These are phyloP conservation scores for Pseudozyma thailandica DNA, from an alignment of 1,284 basidiomycete genomes.

Conservation along the genomic window DNA sequence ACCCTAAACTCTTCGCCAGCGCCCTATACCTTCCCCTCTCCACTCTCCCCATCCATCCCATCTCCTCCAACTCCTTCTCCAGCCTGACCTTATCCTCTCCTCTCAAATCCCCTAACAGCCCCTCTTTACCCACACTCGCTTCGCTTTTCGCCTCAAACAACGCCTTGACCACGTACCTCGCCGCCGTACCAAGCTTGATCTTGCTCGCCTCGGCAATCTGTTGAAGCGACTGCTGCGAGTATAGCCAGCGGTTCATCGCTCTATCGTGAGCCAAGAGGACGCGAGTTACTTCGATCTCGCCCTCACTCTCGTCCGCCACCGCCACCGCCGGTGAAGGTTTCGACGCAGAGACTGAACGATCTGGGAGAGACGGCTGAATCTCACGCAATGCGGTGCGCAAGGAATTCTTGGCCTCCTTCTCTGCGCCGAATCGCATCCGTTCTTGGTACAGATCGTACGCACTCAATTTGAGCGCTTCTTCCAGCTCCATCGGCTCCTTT, in stretches of 20 bases:
- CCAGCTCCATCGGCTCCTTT: constrained; percentile 10
- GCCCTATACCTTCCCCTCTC: constrained; percentile 1
- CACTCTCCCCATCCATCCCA: not conserved
- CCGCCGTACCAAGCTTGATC: constrained; percentile 30
- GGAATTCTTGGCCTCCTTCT: constrained; percentile 10
- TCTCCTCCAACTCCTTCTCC: constrained; percentile 9
- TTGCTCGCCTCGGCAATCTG: constrained; percentile 18
- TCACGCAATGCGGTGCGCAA: constrained; percentile 18
- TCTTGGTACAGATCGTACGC: constrained; percentile 31
- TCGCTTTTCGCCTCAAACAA: constrained; percentile 9
- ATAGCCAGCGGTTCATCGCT: constrained; percentile 29
- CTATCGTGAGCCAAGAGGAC: constrained; percentile 33
- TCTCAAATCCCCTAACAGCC: constrained; percentile 16
- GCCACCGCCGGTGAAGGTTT: not conserved
- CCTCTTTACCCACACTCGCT: not conserved
- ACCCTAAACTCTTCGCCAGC: constrained; percentile 19
- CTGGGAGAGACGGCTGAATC: constrained; percentile 10
- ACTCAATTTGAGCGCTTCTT: constrained; percentile 22
- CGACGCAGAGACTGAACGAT: not conserved
- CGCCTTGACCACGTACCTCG: constrained; percentile 26
- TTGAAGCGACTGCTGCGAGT: constrained; percentile 13
- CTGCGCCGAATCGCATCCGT: not conserved
- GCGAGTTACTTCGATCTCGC: constrained; percentile 10
- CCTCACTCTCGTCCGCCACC: constrained; percentile 11
- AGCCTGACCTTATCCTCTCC: constrained; percentile 5